These are phyloP conservation scores for Haplosporangium sp. DNA, from an alignment of 371 early-diverging fungal genomes.

Conservation along the genomic window DNA sequence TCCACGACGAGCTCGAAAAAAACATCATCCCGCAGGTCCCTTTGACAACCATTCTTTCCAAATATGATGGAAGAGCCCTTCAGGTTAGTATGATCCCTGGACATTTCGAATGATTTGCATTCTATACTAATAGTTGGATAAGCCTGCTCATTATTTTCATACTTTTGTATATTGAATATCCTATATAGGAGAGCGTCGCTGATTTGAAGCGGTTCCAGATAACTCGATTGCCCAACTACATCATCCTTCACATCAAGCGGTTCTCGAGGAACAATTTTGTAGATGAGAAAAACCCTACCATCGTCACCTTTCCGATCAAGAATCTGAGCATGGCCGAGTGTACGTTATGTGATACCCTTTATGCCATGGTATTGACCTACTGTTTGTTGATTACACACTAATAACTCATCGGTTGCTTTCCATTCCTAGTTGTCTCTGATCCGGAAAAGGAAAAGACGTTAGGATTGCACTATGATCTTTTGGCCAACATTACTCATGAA, in stretches of 20 bases:
- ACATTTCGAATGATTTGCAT: no score
- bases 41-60: slow-evolving; percentile 78
- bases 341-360: slow-evolving; percentile 42
- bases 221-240: slow-evolving; percentile 81
- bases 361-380: neutral
- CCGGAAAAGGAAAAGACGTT: slow-evolving; percentile 57
- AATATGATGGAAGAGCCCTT: slow-evolving; percentile 84
- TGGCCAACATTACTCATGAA: slow-evolving; percentile 94
- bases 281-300: slow-evolving; percentile 95
- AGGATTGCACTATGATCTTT: slow-evolving; percentile 80
- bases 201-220: slow-evolving; percentile 79
- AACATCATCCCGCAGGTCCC: slow-evolving; percentile 96
- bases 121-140: no score
- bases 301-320: slow-evolving; percentile 95
- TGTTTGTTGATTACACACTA: neutral
- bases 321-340: slow-evolving; percentile 85
- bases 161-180: neutral
- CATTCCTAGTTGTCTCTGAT: slow-evolving; percentile 59
- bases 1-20: slow-evolving; percentile 88
- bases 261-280: slow-evolving; percentile 92
- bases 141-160: neutral
- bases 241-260: slow-evolving; percentile 93
- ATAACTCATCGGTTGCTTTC: neutral
- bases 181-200: slow-evolving; percentile 71
- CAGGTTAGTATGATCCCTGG: slow-evolving; percentile 59